phyloP scores from a whole-genome alignment of 108 stramenopile species.

The Skeletonema menzelii region DNA sequence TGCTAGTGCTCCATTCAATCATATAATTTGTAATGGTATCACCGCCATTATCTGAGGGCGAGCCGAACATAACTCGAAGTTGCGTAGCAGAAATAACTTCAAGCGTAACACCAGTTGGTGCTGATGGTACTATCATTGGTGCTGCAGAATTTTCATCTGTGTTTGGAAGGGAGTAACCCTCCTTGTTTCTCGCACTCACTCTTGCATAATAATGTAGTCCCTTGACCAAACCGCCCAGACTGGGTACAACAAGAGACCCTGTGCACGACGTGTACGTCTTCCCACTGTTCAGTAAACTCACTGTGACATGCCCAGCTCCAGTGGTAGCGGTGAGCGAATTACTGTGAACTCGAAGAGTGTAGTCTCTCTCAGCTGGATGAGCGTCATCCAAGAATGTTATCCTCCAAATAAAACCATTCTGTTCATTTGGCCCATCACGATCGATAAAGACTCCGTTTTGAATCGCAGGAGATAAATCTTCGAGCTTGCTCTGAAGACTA shows the following conservation, averaged over 20 bases:
- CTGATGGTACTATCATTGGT: slow-evolving; percentile 71
- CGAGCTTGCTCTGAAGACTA: slow-evolving; percentile 76
- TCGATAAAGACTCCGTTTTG: slow-evolving; percentile 69
- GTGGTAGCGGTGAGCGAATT: slow-evolving; percentile 31
- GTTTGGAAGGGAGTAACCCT: slow-evolving; percentile 67
- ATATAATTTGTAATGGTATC: slow-evolving; percentile 70
- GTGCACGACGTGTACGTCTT: slow-evolving; percentile 52
- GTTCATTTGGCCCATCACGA: slow-evolving; percentile 55
- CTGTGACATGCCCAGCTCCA: slow-evolving; percentile 37
- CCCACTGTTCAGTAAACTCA: slow-evolving; percentile 48
- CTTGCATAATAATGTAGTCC: slow-evolving; percentile 78
- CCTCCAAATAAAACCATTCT: slow-evolving; percentile 70
- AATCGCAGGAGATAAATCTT: slow-evolving; percentile 49
- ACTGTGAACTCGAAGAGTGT: slow-evolving; percentile 43
- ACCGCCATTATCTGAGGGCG: slow-evolving; percentile 84
- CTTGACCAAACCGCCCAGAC: slow-evolving; percentile 58
- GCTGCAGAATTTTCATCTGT: slow-evolving; percentile 44
- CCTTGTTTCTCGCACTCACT: slow-evolving; percentile 74
- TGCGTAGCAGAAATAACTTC: slow-evolving; percentile 63
- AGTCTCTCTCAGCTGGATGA: slow-evolving; percentile 49
- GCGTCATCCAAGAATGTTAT: slow-evolving; percentile 85
- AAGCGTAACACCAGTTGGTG: slow-evolving; percentile 72
- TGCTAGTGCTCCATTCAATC: slow-evolving; percentile 70
- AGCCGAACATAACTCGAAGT: slow-evolving; percentile 69
- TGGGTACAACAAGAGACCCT: slow-evolving; percentile 68